phyloP scores from a whole-genome alignment of 2,329 filamentous ascomycete species.

The Zymoseptoria passerinii region DNA sequence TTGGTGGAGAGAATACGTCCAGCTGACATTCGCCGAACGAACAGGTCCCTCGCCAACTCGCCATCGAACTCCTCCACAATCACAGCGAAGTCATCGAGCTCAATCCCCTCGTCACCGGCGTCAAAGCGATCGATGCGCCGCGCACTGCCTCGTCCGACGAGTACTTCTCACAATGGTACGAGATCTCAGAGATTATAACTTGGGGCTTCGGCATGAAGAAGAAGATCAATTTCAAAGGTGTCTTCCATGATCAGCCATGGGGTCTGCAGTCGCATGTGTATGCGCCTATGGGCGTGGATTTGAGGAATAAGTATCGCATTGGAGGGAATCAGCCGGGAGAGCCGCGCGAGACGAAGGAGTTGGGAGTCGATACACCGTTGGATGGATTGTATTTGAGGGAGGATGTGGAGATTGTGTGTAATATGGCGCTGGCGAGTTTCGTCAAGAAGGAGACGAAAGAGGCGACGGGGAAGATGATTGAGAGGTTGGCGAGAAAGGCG shows the following conservation, averaged over 20 bases:
- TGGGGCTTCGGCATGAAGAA: conserved; percentile 58
- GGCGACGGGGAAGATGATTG: conserved; percentile 59
- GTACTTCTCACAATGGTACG: conserved; percentile 67
- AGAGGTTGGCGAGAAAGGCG: conserved; percentile 62
- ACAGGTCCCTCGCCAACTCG: conserved; percentile 58
- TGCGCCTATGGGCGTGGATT: conserved; percentile 57
- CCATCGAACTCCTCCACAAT: conserved; percentile 63
- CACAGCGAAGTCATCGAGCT: conserved; percentile 63
- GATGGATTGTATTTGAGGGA: conserved; percentile 62
- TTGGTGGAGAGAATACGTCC: not conserved
- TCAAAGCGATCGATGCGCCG: conserved; percentile 57
- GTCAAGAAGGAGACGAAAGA: conserved; percentile 60
- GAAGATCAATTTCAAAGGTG: conserved; percentile 60
- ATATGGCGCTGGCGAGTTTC: conserved; percentile 51
- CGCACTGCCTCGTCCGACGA: conserved; percentile 61
- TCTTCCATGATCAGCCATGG: conserved; percentile 65
- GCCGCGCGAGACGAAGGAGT: conserved; percentile 52
- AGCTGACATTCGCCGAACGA: not conserved
- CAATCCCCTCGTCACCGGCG: conserved; percentile 58
- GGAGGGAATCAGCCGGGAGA: conserved; percentile 63
- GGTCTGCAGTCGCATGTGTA: conserved; percentile 65
- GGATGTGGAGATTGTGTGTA: conserved; percentile 64
- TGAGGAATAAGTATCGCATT: conserved; percentile 61
- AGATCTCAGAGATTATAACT: conserved; percentile 62
- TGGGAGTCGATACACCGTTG: conserved; percentile 55